These are phyloP conservation scores for Neolentinus lepideus DNA, from an alignment of 1,284 basidiomycete genomes.

Conservation along the genomic window DNA sequence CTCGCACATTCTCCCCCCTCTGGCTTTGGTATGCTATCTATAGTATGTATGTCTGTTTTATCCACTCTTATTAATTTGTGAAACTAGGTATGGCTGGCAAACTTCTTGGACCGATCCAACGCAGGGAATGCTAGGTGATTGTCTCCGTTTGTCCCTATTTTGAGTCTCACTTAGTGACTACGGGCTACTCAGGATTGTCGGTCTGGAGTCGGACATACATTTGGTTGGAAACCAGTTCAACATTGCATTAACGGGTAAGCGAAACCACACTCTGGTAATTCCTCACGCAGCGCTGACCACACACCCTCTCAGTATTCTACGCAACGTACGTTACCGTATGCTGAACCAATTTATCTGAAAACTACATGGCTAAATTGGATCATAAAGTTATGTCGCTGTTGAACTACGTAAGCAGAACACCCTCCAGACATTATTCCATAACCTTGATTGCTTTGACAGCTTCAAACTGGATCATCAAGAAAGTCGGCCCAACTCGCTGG, in stretches of 20 bases:
- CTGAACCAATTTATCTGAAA: not conserved
- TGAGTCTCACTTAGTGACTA: not conserved
- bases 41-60: not conserved
- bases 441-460: constrained; percentile 19
- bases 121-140: constrained; percentile 37
- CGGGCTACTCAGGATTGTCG: constrained; percentile 35
- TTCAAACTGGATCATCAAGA: constrained; percentile 52
- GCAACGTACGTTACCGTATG: constrained; percentile 32
- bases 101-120: constrained; percentile 56
- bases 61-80: not conserved
- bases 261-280: not conserved
- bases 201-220: constrained; percentile 42
- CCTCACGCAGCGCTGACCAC: not conserved
- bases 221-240: constrained; percentile 55
- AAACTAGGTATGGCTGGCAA: constrained; percentile 47
- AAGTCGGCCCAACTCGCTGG: constrained; percentile 49
- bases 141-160: constrained; percentile 24
- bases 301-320: constrained; percentile 42
- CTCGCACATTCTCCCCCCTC: constrained; percentile 42
- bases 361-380: too few relatives aligned
- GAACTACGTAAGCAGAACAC: constrained; percentile 35
- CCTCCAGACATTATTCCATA: not conserved
- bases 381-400: constrained; percentile 47
- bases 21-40: constrained; percentile 36
- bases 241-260: constrained; percentile 40